Base-by-base conservation (phyloP, 2,329 filamentous ascomycete genomes). In the Penicillium glabrum region DNA sequence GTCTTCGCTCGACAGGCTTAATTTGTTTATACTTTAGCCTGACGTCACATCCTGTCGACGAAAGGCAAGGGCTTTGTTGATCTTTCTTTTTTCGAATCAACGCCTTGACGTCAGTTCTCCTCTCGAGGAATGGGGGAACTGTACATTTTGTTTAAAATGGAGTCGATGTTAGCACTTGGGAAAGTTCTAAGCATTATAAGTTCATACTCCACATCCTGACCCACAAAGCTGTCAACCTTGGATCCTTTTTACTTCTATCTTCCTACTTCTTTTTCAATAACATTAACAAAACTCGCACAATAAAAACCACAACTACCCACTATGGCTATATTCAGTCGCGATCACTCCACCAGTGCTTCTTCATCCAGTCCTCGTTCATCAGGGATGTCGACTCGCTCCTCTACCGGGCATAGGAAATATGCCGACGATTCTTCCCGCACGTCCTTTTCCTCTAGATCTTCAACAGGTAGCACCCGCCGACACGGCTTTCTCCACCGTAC, bases 401-500 rank as follows among this genome's bases (percentile, higher is more conserved):
- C 66, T 4, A 66, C 23, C 10, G 23, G 66, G 31, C 68, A 64
- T 44, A 61, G 65, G 24, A 67, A 61, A 33, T 77, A 77, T 64
- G 68, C 67, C 8, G 70, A 72, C 31, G 72, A 71, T 8, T 72
- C 73, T 51, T 74, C 72, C 14, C 67, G 67, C 8, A 73, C 72
- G 1, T 68, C 69, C 10, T 59, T 58, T 23, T 62, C 59, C 24
- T 64, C 64, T 24, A 60, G 62, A 27, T 69, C 62, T 29, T 67
- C 67, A 31, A 61, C 65, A 14, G 60, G 66, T 5, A 61, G 61
- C 13, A 63, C 67, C 21, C 68, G 66, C 23, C 71, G 53, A 52
- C 69, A 69, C 9, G 63, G 65, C 33, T 56, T 78, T 56, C 77
- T 82, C 62, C 77, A 73, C 62, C 72, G 75, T 58, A 66, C 74